phyloP scores from a whole-genome alignment of 306 rosid genomes.

The Cicer arietinum region DNA sequence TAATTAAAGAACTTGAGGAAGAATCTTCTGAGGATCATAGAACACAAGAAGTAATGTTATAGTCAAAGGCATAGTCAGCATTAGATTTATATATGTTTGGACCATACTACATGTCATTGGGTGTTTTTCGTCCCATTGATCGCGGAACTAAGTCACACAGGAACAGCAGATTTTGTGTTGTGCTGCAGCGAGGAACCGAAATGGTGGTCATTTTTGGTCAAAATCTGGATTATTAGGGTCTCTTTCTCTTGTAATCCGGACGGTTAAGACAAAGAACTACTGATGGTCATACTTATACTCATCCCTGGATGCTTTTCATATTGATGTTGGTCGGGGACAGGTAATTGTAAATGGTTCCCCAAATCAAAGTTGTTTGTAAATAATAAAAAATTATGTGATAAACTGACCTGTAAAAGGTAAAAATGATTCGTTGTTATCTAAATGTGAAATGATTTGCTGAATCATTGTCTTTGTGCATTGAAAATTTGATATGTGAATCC shows the following conservation, averaged over 20 bases:
- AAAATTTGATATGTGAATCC: constrained; percentile 29
- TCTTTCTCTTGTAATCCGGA: too few species aligned
- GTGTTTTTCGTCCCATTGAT: constrained; percentile 49
- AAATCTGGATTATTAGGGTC: too few species aligned
- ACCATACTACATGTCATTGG: constrained; percentile 37
- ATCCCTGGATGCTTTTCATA: constrained; percentile 35
- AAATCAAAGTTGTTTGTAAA: constrained; percentile 43
- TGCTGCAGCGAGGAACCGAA: constrained; percentile 42
- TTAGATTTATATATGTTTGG: constrained; percentile 39
- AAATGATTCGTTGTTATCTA: constrained; percentile 37
- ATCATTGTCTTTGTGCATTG: constrained; percentile 33
- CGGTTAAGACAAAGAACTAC: background rate
- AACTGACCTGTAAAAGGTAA: constrained; percentile 25
- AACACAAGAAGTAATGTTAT: constrained; percentile 49
- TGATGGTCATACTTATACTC: constrained; percentile 34
- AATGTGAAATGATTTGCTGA: constrained; percentile 40
- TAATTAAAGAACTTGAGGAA: constrained; percentile 77
- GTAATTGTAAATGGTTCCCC: constrained; percentile 47
- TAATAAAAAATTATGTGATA: constrained; percentile 33
- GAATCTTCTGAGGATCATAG: constrained; percentile 47
- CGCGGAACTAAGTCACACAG: constrained; percentile 35
- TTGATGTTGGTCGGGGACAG: constrained; percentile 44
- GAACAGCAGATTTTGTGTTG: constrained; percentile 46
- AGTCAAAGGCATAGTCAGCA: constrained; percentile 32
- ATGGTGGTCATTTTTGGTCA: constrained; percentile 9